Evolutionary conservation across 106 monocot genomes (phyloP), one percentile per base, ranked within the genome.

Genomic region (Dioscorea zingiberensis): DNA sequence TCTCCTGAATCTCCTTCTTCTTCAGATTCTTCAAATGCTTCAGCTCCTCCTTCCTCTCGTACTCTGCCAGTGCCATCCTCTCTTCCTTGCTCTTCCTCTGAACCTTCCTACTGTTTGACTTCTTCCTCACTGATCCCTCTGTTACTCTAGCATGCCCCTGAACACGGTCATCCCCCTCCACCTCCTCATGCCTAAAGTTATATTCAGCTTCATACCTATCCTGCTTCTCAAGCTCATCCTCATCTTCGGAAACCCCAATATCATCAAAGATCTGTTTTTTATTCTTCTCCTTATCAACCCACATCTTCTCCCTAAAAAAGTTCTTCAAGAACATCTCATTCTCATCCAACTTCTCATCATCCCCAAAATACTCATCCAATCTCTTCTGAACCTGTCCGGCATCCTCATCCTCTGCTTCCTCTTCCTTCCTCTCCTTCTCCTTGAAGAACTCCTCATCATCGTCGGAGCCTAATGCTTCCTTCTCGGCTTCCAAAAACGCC

Each of bases 1-100:
- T 99, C 73, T 93, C 89, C 65, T 83, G 63, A 15, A 99, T 99
- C 87, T 99, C 98, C 64, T 87, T 99, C 89, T 89, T 99, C 78
- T 99, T 99, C 77, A 99, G 29, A 65, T 93, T 99, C 77, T 99
- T 99, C 53, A 99, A 69, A 15, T 76, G 81, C 73, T 99, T 99
- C 81, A 99, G 58, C 71, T 93, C 93, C 76, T 99, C 89, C 66
- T 73, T 84, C 72, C 93, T 77, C 65, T 93, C 93, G 3, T 62
- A 27, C 82, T 99, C 87, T 1, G 85, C 93, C 62, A 78, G 84
- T 2, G 77, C 84, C 72, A 93, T 83, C 70, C 98, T 86, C 73
- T 89, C 98, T 74, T 86, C 87, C 74, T 89, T 93, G 62, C 73
- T 93, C 82, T 99, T 89, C 71, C 98, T 84, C 71, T 99, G 98